Evolutionary conservation across 306 rosid genomes (phyloP), one percentile per base, ranked within the genome.

Genomic region (Calophaca sinica): DNA sequence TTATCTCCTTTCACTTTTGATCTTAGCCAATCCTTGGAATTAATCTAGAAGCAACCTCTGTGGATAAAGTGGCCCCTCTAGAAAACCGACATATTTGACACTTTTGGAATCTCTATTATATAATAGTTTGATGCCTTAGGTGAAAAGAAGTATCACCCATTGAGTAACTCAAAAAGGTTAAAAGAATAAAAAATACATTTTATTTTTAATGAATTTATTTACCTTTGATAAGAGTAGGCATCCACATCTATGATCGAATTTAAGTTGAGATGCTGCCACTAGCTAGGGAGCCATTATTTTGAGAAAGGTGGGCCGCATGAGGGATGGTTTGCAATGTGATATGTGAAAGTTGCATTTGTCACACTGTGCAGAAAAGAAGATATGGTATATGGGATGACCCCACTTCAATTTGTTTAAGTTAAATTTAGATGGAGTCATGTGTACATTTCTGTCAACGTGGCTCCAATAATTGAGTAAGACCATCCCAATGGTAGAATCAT

Each of bases 181-280:
- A 31, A 10, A 32, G 5, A 10, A 13, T 10, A 50, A 45, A 35
- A 33, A 12, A 7, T 8, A 49, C 13, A 38, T n/a, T 36, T 68
- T 5, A 49, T 38, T n/a, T 69, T 49, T 12, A 13, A 38, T 59
- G 76, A 41, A 44, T 20, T 20, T 20, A 5, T 11, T 52, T 78
- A 46, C 59, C 49, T 41, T 29, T 38, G 70, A 80, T 74, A 51
- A 20, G 36, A 52, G 29, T 60, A 67, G 63, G 29, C 36, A 45
- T 75, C 77, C 57, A 62, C 68, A 81, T 69, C 61, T 51, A 52
- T 42, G 54, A 20, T 52, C 0, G 68, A 75, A 69, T 74, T 61
- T 74, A 59, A 67, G 76, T 3, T 58, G 28, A 80, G 76, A 68
- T 81, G 77, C 77, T 69, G 38, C 62, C 84, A 68, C 48, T 68